Evolutionary conservation across 108 stramenopile genomes (phyloP).

Genomic region (Fragilariopsis cylindrus): DNA sequence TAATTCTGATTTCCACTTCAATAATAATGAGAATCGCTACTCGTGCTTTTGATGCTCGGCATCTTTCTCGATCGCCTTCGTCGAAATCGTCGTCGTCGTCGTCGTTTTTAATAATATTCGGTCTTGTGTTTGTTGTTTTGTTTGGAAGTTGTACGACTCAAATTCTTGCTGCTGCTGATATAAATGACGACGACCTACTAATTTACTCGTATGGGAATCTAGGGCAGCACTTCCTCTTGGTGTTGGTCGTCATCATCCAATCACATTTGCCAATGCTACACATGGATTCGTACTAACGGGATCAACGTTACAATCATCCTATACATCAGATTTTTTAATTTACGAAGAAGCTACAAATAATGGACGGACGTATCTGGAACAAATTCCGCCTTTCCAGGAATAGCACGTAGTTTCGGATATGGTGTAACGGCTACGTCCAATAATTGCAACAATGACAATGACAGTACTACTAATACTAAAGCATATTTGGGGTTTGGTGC

Average conservation of each 20-base stretch:
- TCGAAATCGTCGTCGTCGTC: no score
- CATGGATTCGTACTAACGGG: slow-evolving; percentile 38
- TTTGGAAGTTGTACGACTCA: no score
- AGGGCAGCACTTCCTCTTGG: slow-evolving; percentile 3
- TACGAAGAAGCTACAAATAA: slow-evolving; percentile 27
- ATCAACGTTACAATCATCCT: slow-evolving; percentile 11
- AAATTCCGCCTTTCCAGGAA: slow-evolving; percentile 12
- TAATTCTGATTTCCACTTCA: no score
- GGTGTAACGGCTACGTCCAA: slow-evolving; percentile 27
- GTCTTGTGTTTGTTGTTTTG: no score
- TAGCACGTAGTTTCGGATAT: slow-evolving; percentile 25
- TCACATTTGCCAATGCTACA: slow-evolving; percentile 41
- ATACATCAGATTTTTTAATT: slow-evolving; percentile 20
- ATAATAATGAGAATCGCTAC: no score
- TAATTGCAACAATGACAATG: not conserved
- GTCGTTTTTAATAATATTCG: no score
- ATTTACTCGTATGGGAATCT: not conserved
- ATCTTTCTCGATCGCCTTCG: no score
- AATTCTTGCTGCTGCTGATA: no score
- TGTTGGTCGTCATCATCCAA: slow-evolving; percentile 35
- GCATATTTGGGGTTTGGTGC: slow-evolving; percentile 37
- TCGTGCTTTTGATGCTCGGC: no score
- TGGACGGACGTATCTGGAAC: slow-evolving; percentile 22
- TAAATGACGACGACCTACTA: not conserved
- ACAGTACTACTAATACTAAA: slow-evolving; percentile 18